Conservation (phyloP, 208 protist genomes). For the Naegleria lovaniensis region DNA sequence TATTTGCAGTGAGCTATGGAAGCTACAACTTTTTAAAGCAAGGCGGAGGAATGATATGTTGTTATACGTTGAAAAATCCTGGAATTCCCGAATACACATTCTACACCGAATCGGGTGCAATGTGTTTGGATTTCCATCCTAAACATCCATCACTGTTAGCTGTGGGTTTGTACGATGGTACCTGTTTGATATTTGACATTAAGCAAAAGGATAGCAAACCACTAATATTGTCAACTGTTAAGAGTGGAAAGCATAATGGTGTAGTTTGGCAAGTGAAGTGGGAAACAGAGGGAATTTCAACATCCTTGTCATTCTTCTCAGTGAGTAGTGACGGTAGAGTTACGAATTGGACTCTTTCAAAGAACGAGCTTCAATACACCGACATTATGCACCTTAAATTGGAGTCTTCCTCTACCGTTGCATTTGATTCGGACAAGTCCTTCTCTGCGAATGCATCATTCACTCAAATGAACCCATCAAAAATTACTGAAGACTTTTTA, state of each 20-base stretch:
- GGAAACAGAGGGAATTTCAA: slow-evolving; percentile 57
- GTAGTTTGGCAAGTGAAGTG: slow-evolving; percentile 87
- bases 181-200: slow-evolving; percentile 74
- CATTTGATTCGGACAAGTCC: background rate
- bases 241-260: slow-evolving; percentile 91
- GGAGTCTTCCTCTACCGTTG: background rate
- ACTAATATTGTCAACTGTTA: slow-evolving; percentile 77
- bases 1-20: slow-evolving; percentile 93
- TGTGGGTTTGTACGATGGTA: slow-evolving; percentile 90
- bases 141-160: slow-evolving; percentile 72
- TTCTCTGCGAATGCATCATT: background rate
- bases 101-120: slow-evolving; percentile 77
- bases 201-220: slow-evolving; percentile 59
- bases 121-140: slow-evolving; percentile 91
- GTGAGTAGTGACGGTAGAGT: slow-evolving; percentile 90
- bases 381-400: slow-evolving; percentile 74
- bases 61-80: slow-evolving; percentile 94
- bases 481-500: slow-evolving; percentile 69
- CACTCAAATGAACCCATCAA: slow-evolving; percentile 25
- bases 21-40: slow-evolving; percentile 94
- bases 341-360: slow-evolving; percentile 82
- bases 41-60: slow-evolving; percentile 78
- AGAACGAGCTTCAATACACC: slow-evolving; percentile 86
- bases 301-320: slow-evolving; percentile 82
- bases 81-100: slow-evolving; percentile 86